Evolutionary conservation across 2,329 filamentous ascomycete genomes (phyloP).

Genomic region (Alternaria triticimaculans): DNA sequence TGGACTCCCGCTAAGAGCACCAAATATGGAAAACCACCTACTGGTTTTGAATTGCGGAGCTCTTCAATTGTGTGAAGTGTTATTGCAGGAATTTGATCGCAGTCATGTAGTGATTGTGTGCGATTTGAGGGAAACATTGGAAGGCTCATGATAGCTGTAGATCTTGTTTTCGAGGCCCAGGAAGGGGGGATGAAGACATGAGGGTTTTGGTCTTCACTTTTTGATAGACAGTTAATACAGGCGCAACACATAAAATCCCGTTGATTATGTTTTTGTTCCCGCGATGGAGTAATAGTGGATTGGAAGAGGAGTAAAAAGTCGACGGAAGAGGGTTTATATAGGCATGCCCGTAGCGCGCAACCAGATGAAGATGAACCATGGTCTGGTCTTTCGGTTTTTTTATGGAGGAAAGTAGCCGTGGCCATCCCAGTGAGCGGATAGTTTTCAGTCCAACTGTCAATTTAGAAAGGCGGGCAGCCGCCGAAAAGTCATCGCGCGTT

Average conservation of each 20-base stretch:
- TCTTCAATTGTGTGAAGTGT: background rate
- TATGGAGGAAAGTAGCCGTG: background rate
- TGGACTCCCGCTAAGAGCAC: background rate
- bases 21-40: background rate
- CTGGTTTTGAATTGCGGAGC: background rate
- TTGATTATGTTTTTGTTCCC: background rate
- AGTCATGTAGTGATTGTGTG: background rate
- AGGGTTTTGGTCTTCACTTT: rapidly evolving
- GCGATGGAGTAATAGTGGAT: background rate
- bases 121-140: no score
- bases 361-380: background rate
- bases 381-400: background rate
- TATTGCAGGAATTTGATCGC: background rate
- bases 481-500: background rate
- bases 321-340: background rate
- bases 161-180: no score
- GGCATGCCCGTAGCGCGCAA: background rate
- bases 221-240: background rate
- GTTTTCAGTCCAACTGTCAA: background rate
- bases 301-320: background rate
- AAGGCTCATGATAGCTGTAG: no score
- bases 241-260: background rate
- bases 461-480: background rate
- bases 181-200: background rate
- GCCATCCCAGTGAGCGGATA: background rate